Percentiles rank a stretch among this genome's conserved stretches.
phyloP scores from a whole-genome alignment of 1,284 basidiomycete species.

The Agroathelia rolfsii region DNA sequence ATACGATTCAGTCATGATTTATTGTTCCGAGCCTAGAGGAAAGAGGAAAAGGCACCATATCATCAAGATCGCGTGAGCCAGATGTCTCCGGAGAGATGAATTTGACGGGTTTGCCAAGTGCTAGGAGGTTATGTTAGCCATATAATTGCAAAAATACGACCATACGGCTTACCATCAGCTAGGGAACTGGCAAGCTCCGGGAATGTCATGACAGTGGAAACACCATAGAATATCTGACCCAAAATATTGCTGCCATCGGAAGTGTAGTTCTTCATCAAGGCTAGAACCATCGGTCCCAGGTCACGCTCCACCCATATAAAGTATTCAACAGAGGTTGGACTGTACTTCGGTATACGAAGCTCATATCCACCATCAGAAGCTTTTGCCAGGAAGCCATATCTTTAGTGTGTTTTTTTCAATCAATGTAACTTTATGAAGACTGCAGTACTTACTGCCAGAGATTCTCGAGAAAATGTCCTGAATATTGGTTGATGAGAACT shows the following conservation, averaged over 20 bases:
- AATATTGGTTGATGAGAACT: background rate
- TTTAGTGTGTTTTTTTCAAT: background rate
- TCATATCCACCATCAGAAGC: constrained; percentile 11
- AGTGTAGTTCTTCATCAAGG: constrained; percentile 21
- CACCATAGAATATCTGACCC: constrained; percentile 17
- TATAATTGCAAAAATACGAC: too few species aligned
- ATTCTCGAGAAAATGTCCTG: constrained; percentile 23
- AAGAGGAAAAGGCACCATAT: constrained; percentile 17
- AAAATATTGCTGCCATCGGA: constrained; percentile 13
- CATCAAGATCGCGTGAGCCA: constrained; percentile 18
- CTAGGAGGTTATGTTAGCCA: constrained; percentile 12
- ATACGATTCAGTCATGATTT: background rate
- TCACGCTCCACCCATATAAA: constrained; percentile 21
- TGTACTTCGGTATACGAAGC: constrained; percentile 15
- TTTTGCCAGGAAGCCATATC: constrained; percentile 9
- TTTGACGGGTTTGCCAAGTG: constrained; percentile 16
- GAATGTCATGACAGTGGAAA: constrained; percentile 17
- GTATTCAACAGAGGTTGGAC: constrained; percentile 12
- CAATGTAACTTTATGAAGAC: background rate
- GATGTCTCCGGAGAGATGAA: constrained; percentile 12
- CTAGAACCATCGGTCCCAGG: constrained; percentile 18
- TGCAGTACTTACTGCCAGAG: constrained; percentile 16
- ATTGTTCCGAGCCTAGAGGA: background rate
- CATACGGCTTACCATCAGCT: constrained; percentile 14
- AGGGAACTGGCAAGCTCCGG: constrained; percentile 13